Evolutionary conservation across 345 rosid species (phyloP), one percentile per base, ranked within the genome.

Genomic region (Sisymbrium irio): DNA sequence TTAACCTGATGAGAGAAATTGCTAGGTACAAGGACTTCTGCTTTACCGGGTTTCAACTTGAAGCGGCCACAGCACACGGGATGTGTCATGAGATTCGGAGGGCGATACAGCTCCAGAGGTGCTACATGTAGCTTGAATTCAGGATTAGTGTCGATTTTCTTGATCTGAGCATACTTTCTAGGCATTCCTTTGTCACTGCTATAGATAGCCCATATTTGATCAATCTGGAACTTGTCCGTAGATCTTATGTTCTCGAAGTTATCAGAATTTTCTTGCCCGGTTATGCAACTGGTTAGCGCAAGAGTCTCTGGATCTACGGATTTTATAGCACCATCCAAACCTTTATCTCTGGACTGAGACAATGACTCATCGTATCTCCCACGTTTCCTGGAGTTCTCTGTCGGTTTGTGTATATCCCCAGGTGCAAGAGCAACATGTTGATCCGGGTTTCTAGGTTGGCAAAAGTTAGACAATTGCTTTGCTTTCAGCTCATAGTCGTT

Each of bases 181-280:
- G 88, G 88, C 68, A 79, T 65, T 72, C 70, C 77, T 74, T 80
- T 79, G 12, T 51, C 67, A 65, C 51, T 64, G 17, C 77, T 71
- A 51, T 66, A 78, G 4, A 85, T 10, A 40, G 87, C 84, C 91
- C 91, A 87, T 22, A 85, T 55, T 71, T 86, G 89, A 75, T 30
- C 71, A 46, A 61, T 30, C 59, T 65, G 54, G 55, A 85, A 86
- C 20, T 79, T 85, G 45, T 81, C 86, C 77, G 20, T 66, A 3
- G 80, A 74, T 77, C 68, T 83, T 69, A 74, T 82, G 27, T 8
- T 58, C 78, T 76, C 75, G 14, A 88, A 86, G 64, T 81, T 69
- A 15, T 51, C 50, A 13, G 9, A 12, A 11, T 72, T 72, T 10
- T 53, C 75, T 57, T 66, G 62, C 41, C 64, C 15, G 50, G 61